A percentile compares a stretch with the other conserved stretches of the same genome.
Evolutionary conservation across 2,329 filamentous ascomycete species (phyloP).

Genomic region (Stachybotrys chlorohalonatus): DNA sequence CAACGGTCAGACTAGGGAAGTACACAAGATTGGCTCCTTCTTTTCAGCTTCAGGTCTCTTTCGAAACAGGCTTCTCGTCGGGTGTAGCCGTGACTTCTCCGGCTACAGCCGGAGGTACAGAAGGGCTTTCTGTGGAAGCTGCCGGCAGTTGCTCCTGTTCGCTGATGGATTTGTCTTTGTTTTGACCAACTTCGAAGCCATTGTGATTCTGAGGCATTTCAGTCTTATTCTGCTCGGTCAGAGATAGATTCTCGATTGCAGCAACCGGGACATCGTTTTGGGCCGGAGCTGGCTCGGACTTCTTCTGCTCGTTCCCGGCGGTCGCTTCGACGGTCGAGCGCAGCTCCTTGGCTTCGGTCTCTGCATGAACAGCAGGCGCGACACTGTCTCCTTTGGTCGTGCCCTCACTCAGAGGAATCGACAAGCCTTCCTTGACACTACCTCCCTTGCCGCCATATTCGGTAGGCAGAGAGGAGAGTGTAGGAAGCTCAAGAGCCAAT

Average conservation of each 20-base stretch:
- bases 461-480: constrained; percentile 56
- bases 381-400: constrained; percentile 4
- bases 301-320: constrained; percentile 1
- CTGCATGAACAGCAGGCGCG: constrained; percentile 1
- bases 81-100: neutral
- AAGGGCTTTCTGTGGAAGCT: neutral
- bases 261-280: neutral
- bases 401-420: constrained; percentile 17
- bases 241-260: no score
- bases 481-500: constrained; percentile 51
- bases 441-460: constrained; percentile 70
- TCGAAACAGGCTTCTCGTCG: neutral
- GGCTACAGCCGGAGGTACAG: neutral
- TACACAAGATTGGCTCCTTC: no score
- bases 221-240: constrained; percentile 1
- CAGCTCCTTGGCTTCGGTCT: constrained; percentile 2
- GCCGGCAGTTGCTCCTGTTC: no score
- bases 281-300: neutral
- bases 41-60: neutral
- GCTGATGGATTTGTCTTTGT: no score
- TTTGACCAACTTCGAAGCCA: no score
- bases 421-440: constrained; percentile 26
- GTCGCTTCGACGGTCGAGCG: neutral
- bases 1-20: no score
- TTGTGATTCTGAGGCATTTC: neutral